Evolutionary conservation across 2,329 filamentous ascomycete genomes (phyloP), one percentile per base, ranked within the genome.

Genomic region (Cordyceps cicadae): DNA sequence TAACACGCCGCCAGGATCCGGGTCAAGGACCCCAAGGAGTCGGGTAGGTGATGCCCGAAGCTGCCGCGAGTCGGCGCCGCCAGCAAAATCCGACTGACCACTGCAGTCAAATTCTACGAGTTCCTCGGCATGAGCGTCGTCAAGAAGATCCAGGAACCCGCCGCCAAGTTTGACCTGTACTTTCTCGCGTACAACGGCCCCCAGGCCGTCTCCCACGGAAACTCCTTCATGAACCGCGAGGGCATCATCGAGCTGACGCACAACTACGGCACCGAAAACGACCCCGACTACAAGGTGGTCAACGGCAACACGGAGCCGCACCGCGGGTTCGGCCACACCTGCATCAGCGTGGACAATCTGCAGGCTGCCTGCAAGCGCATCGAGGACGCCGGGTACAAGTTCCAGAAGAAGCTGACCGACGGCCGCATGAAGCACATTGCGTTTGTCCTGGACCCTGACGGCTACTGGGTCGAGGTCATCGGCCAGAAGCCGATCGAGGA

Each of bases 371-470:
- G 94, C 79, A 79, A 92, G 78, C 84, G 92, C 61, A 82, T 99
- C 63, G 91, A 96, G 73, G 89, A 93, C 70, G 92, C 89, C 7
- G 92, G 92, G 0, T 96, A 96, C 77, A 83, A 83, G 64, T 99
- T 97, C 76, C 91, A 97, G 81, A 97, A 97, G 85, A 95, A 90
- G 76, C 79, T 97, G 61, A 85, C 85, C 0, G 93, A 97, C 66
- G 94, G 94, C 2, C 83, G 87, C 61, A 96, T 95, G 90, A 83
- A 82, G 69, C 76, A 89, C 69, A 96, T 97, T 69, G 94, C 93
- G 0, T 97, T 97, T 71, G 92, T 82, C 1, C 83, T 96, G 59
- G 92, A 96, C 67, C 92, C 92, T 0, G 90, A 96, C 73, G 87
- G 85, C 41, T 93, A 93, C 74, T 92, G 90, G 89, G 87, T 94